Conservation (phyloP, 345 rosid species). For the Citrus inodora region DNA sequence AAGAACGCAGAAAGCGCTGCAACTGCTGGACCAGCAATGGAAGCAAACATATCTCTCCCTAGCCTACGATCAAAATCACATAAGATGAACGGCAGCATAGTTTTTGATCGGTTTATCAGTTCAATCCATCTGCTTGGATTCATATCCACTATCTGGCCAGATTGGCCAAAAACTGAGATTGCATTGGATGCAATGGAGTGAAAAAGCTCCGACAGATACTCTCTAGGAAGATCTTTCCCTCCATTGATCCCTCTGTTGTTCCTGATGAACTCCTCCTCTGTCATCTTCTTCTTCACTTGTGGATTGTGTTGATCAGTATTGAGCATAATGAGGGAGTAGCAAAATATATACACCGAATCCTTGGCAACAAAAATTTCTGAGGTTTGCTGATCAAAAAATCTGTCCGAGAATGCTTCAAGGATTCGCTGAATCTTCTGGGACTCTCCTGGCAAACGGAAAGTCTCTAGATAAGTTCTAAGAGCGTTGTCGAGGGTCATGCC, state of each 20-base stretch:
- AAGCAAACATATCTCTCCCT: slow-evolving; percentile 90
- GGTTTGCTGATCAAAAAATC: slow-evolving; percentile 66
- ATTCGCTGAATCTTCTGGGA: slow-evolving; percentile 86
- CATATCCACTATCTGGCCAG: slow-evolving; percentile 53
- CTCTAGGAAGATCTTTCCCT: slow-evolving; percentile 88
- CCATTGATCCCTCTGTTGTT: slow-evolving; percentile 84
- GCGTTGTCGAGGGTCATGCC: slow-evolving; percentile 87
- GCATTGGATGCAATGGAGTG: slow-evolving; percentile 64
- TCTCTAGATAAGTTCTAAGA: slow-evolving; percentile 68
- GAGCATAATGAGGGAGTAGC: slow-evolving; percentile 93
- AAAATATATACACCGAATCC: slow-evolving; percentile 68
- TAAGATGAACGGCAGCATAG: slow-evolving; percentile 35
- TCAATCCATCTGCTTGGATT: slow-evolving; percentile 80
- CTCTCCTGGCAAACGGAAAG: slow-evolving; percentile 86
- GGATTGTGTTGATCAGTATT: slow-evolving; percentile 94
- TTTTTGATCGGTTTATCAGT: slow-evolving; percentile 54
- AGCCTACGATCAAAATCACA: slow-evolving; percentile 64
- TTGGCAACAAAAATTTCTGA: slow-evolving; percentile 65
- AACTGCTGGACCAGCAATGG: slow-evolving; percentile 77
- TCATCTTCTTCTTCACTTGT: slow-evolving; percentile 91
- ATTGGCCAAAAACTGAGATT: slow-evolving; percentile 48
- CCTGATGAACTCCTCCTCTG: slow-evolving; percentile 89
- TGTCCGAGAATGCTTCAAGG: slow-evolving; percentile 76
- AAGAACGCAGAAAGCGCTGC: slow-evolving; percentile 84
- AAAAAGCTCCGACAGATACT: slow-evolving; percentile 79